These are phyloP conservation scores for Atkinsonella hypoxylon DNA, from an alignment of 2,329 filamentous ascomycete genomes.

Conservation along the genomic window DNA sequence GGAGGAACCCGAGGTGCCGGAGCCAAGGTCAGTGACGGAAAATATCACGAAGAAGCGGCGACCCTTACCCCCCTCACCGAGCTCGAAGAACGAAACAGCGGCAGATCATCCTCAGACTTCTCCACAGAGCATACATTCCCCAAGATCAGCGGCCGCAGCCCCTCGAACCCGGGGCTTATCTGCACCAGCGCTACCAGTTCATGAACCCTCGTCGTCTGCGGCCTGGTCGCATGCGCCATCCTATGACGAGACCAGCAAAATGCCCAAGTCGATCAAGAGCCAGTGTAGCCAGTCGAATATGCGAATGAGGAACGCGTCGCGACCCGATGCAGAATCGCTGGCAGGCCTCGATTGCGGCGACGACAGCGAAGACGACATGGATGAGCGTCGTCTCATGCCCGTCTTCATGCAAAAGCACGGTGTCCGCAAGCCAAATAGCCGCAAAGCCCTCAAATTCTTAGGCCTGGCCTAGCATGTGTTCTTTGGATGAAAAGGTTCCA, in stretches of 20 bases:
- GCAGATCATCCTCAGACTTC: constrained; percentile 16
- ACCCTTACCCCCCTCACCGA: constrained; percentile 17
- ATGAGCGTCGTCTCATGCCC: constrained; percentile 42
- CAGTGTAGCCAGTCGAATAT: constrained; percentile 18
- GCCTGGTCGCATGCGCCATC: constrained; percentile 7
- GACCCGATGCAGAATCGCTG: constrained; percentile 19
- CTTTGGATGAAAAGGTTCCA: background rate
- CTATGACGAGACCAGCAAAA: constrained; percentile 13
- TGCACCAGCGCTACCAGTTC: background rate
- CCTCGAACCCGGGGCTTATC: background rate
- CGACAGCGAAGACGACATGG: constrained; percentile 32
- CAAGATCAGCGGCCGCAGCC: constrained; percentile 2
- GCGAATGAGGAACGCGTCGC: constrained; percentile 9
- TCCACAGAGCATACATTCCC: constrained; percentile 12
- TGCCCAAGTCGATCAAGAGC: constrained; percentile 18
- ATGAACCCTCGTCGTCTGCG: constrained; percentile 5
- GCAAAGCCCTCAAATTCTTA: constrained; percentile 43
- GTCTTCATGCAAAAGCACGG: constrained; percentile 27
- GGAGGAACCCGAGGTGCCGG: constrained; percentile 20
- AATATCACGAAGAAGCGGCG: constrained; percentile 14
- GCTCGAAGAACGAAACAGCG: constrained; percentile 9
- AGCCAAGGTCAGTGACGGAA: constrained; percentile 22
- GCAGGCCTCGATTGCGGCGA: constrained; percentile 24
- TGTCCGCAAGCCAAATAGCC: constrained; percentile 28
- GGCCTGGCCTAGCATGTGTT: constrained; percentile 26